These are phyloP conservation scores for Leucocoprinus leucothites DNA, from an alignment of 768 basidiomycete genomes.

Conservation along the genomic window DNA sequence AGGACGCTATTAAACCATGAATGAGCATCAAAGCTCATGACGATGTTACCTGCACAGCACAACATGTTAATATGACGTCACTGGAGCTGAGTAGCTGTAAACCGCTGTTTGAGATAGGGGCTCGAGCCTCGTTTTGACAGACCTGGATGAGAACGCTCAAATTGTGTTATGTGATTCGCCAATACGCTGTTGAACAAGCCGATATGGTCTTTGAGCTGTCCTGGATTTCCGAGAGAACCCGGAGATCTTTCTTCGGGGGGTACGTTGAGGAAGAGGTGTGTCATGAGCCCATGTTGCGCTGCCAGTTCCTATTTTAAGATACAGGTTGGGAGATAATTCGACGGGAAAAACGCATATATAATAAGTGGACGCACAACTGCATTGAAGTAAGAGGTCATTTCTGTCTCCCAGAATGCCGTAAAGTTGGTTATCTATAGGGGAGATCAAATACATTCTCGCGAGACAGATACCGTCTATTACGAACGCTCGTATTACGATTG, in stretches of 20 bases:
- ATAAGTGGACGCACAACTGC: conserved; percentile 38
- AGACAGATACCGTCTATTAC: neutral
- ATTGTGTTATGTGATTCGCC: conserved; percentile 27
- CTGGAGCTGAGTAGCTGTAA: neutral
- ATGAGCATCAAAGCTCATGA: conserved; percentile 50
- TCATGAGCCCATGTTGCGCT: conserved; percentile 36
- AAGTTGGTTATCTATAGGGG: conserved; percentile 43
- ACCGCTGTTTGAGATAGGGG: too few relatives aligned
- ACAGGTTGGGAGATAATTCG: neutral
- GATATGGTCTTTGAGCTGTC: conserved; percentile 37
- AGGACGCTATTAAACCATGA: conserved; percentile 45
- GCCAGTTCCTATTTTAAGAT: conserved; percentile 24
- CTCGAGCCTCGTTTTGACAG: neutral
- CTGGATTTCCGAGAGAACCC: conserved; percentile 28
- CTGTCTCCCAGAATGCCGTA: conserved; percentile 44
- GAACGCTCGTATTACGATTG: conserved; percentile 33
- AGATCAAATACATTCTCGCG: neutral
- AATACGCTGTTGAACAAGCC: conserved; percentile 40
- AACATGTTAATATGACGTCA: neutral
- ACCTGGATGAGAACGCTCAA: conserved; percentile 35
- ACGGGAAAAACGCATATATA: neutral
- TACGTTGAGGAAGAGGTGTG: conserved; percentile 56
- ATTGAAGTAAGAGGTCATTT: conserved; percentile 47
- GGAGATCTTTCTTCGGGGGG: conserved; percentile 53
- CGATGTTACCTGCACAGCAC: conserved; percentile 26